Evolutionary conservation across 208 protist species (phyloP), one percentile per base, ranked within the genome.

Genomic region (Herpetomonas samuelpessoai): DNA sequence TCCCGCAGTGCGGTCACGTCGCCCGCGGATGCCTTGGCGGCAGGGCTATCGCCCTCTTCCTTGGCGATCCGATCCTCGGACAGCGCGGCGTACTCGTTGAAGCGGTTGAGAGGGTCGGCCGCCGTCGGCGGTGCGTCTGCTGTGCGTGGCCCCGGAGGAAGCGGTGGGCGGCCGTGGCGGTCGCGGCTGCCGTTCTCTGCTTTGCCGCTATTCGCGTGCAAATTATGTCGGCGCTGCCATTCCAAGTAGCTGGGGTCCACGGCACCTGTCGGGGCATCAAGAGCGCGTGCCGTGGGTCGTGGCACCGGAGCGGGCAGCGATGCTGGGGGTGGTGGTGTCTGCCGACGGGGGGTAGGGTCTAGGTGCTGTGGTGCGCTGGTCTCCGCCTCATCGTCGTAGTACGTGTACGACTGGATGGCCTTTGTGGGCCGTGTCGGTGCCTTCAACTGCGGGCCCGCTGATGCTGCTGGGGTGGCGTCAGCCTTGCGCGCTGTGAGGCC

Each of bases 401-500:
- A 41, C 9, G 9, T 41, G 35, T 41, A 41, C 35, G 6, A 6
- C 35, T 41, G 35, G n/a, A n/a, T n/a, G n/a, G n/a, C n/a, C n/a
- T n/a, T n/a, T n/a, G n/a, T n/a, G n/a, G n/a, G n/a, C 35, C 35
- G 35, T 41, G 35, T 41, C 6, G 35, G 35, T 18, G 35, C 35
- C 9, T 6, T 6, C n/a, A n/a, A n/a, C n/a, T n/a, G n/a, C n/a
- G n/a, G n/a, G n/a, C n/a, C 28, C 28, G 7, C 26, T 21, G n/a
- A 7, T 3, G 51, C 44, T 0, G 45, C 27, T 18, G 24, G 19
- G 6, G 51, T 28, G 21, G 52, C 29, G 16, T 28, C 29, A n/a
- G 14, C 35, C n/a, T 31, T 27, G 2, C 26, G 6, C 29, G 26
- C 62, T 2, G 76, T 74, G 24, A 92, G 50, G n/a, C 80, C 82